Percentiles rank a stretch among this genome's conserved stretches.
Conservation (phyloP, 768 basidiomycete genomes). For the Panellus pusillus region DNA sequence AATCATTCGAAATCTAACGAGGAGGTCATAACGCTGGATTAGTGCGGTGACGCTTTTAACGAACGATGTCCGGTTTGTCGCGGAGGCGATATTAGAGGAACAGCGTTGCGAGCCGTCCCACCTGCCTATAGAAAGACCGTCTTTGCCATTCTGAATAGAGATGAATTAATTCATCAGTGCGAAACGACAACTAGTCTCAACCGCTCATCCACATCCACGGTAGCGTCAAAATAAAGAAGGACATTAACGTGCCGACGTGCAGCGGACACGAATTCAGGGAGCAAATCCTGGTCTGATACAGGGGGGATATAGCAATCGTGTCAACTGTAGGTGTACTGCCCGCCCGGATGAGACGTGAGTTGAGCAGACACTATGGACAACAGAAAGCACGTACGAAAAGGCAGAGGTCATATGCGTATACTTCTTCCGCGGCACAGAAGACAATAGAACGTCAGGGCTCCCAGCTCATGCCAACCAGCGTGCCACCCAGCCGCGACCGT, state of each 20-base stretch:
- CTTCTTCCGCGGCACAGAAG: conserved; percentile 60
- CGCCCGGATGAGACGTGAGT: no score
- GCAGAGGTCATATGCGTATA: conserved; percentile 72
- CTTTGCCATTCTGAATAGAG: conserved; percentile 50
- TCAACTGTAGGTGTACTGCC: conserved; percentile 39
- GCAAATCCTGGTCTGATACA: conserved; percentile 47
- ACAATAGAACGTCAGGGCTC: conserved; percentile 41
- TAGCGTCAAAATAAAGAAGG: neutral
- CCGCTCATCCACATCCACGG: no score
- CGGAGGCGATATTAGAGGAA: conserved; percentile 60
- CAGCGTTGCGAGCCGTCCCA: conserved; percentile 67
- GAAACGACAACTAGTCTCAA: no score
- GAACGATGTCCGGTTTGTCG: conserved; percentile 61
- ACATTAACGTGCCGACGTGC: conserved; percentile 44
- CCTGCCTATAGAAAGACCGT: conserved; percentile 64
- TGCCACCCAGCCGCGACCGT: conserved; percentile 60
- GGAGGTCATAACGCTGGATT: conserved; percentile 48
- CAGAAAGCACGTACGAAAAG: conserved; percentile 55
- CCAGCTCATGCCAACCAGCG: conserved; percentile 61
- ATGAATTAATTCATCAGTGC: neutral
- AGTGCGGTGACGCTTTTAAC: conserved; percentile 56
- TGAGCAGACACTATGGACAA: neutral
- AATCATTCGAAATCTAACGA: conserved; percentile 56
- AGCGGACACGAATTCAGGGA: conserved; percentile 57
- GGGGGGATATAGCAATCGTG: conserved; percentile 34